Conservation (phyloP, 2,329 filamentous ascomycete species). For the Fusarium ramigenum region DNA sequence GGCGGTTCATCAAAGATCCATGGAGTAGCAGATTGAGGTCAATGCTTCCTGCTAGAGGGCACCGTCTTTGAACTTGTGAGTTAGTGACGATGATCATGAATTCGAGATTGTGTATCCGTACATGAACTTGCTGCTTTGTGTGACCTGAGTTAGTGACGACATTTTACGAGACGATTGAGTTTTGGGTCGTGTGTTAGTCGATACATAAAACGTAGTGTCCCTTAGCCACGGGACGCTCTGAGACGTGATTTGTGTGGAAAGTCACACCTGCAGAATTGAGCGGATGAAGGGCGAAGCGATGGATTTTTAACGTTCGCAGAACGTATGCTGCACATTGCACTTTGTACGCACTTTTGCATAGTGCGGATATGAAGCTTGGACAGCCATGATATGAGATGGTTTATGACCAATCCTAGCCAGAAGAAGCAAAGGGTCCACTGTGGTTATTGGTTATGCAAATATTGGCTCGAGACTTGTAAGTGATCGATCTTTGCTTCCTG, state of each 20-base stretch:
- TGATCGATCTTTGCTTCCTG: conserved; percentile 10
- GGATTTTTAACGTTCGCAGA: background rate
- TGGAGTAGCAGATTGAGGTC: conserved; percentile 4
- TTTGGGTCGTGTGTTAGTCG: conserved; percentile 16
- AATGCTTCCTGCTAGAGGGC: conserved; percentile 18
- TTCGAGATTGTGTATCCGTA: background rate
- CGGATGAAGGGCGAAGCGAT: conserved; percentile 9
- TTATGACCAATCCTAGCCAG: background rate
- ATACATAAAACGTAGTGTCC: conserved; percentile 9
- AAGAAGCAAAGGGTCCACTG: background rate
- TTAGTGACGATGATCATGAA: conserved; percentile 5
- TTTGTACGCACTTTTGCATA: background rate
- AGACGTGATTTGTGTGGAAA: conserved; percentile 36
- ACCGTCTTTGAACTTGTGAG: background rate
- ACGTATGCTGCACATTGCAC: background rate
- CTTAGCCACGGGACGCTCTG: conserved; percentile 26
- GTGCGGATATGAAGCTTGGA: conserved; percentile 12
- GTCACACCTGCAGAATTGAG: conserved; percentile 13
- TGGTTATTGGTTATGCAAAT: background rate
- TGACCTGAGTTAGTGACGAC: conserved; percentile 5
- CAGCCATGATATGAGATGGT: background rate
- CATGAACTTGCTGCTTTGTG: background rate
- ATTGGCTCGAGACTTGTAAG: conserved; percentile 1
- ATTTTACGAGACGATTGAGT: conserved; percentile 19
- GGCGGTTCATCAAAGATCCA: conserved; percentile 8